Evolutionary conservation across 257 asterid species (phyloP).

Genomic region (Solanum pinnatisectum): DNA sequence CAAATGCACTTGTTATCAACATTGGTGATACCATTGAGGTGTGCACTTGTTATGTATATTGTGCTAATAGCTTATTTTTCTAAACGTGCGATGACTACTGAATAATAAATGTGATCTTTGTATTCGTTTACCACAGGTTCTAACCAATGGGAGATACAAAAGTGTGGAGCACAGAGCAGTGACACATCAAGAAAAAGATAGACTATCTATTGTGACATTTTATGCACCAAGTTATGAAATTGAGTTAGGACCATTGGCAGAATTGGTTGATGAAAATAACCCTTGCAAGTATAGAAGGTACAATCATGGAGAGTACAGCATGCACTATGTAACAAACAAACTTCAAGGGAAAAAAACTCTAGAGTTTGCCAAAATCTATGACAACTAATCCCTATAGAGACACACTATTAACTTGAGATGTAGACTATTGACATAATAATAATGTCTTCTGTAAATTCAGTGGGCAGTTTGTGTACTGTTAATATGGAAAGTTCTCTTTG

Average conservation of each 20-base stretch:
- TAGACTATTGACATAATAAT: neutral
- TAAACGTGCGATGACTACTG: neutral
- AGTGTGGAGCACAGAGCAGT: conserved; percentile 98
- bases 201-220: conserved; percentile 86
- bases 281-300: conserved; percentile 69
- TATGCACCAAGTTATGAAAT: conserved; percentile 89
- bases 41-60: neutral
- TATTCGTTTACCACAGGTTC: conserved; percentile 34
- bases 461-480: neutral
- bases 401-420: neutral
- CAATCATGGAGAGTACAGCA: conserved; percentile 95
- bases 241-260: conserved; percentile 61
- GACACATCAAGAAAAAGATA: conserved; percentile 62
- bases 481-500: neutral
- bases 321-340: conserved; percentile 79
- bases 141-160: conserved; percentile 82
- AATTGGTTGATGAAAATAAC: conserved; percentile 43
- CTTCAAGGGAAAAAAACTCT: conserved; percentile 84
- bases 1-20: conserved; percentile 80
- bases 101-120: neutral
- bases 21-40: conserved; percentile 97
- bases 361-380: conserved; percentile 56
- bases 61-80: neutral
- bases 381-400: neutral
- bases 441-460: neutral